Percentiles rank a stretch among this genome's conserved stretches.
Conservation (phyloP, 2,329 filamentous ascomycete species). For the Neurospora crassa region DNA sequence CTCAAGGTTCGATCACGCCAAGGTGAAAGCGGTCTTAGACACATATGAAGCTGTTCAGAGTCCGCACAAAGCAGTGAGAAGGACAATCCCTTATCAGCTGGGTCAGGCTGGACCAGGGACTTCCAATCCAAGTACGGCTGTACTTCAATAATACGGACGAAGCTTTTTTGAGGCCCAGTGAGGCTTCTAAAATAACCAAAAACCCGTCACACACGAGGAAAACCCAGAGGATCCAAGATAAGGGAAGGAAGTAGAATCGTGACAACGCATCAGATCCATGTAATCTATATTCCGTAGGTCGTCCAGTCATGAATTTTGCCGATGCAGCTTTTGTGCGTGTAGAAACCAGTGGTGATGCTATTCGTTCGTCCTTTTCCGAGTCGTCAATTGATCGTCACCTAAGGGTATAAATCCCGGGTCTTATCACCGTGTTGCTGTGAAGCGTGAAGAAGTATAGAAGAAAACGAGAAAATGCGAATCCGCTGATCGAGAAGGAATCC, state of each 20-base stretch:
- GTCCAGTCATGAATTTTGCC: neutral
- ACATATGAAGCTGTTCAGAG: neutral
- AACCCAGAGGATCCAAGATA: neutral
- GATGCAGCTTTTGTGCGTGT: slow-evolving; percentile 1
- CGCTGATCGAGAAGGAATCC: neutral
- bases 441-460: slow-evolving; percentile 26
- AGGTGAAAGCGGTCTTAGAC: neutral
- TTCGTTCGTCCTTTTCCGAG: slow-evolving; percentile 6
- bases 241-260: neutral
- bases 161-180: neutral
- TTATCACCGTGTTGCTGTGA: slow-evolving; percentile 23
- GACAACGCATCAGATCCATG: neutral
- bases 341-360: neutral
- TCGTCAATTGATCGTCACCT: slow-evolving; percentile 11
- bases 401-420: slow-evolving; percentile 13
- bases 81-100: neutral
- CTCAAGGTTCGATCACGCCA: neutral
- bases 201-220: neutral
- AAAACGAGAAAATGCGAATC: slow-evolving; percentile 4
- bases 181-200: neutral
- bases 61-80: neutral
- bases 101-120: neutral
- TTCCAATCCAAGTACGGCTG: neutral
- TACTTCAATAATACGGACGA: neutral
- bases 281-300: neutral